phyloP scores from a whole-genome alignment of 257 asterid genomes.

The Nicotiana benthamiana region DNA sequence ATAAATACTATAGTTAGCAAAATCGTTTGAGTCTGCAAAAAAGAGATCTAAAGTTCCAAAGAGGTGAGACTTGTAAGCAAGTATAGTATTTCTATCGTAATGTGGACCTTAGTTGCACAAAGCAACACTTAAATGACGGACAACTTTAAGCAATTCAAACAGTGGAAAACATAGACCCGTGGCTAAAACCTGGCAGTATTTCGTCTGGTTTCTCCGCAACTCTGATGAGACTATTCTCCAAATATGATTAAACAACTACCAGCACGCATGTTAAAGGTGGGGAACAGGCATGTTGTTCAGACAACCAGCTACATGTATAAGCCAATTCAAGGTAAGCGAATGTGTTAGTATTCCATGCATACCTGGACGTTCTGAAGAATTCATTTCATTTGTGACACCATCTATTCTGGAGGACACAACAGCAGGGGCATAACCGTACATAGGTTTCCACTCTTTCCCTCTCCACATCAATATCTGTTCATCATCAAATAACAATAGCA shows the following conservation, averaged over 20 bases:
- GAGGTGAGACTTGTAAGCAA: not conserved
- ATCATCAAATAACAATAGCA: conserved; percentile 74
- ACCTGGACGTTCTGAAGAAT: conserved; percentile 54
- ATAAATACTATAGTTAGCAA: not conserved
- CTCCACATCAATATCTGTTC: conserved; percentile 95
- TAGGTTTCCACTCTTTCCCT: conserved; percentile 84
- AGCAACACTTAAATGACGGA: not conserved
- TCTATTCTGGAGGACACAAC: conserved; percentile 14
- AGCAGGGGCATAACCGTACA: conserved; percentile 33
- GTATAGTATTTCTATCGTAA: not conserved
- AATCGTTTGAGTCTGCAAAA: not conserved
- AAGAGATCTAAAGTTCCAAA: not conserved
- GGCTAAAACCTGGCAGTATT: not conserved
- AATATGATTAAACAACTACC: not conserved
- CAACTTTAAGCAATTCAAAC: not conserved
- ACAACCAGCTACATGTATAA: not conserved
- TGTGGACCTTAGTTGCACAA: not conserved
- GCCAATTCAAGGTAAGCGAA: not conserved
- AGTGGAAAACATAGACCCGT: not conserved
- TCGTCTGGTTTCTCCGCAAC: not conserved
- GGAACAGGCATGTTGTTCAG: not conserved
- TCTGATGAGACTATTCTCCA: not conserved
- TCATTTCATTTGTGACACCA: conserved; percentile 17
- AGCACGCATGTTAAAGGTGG: not conserved
- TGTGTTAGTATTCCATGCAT: not conserved